Evolutionary conservation across 345 rosid species (phyloP), one percentile per base, ranked within the genome.

Genomic region (Lenwebbia sp.): DNA sequence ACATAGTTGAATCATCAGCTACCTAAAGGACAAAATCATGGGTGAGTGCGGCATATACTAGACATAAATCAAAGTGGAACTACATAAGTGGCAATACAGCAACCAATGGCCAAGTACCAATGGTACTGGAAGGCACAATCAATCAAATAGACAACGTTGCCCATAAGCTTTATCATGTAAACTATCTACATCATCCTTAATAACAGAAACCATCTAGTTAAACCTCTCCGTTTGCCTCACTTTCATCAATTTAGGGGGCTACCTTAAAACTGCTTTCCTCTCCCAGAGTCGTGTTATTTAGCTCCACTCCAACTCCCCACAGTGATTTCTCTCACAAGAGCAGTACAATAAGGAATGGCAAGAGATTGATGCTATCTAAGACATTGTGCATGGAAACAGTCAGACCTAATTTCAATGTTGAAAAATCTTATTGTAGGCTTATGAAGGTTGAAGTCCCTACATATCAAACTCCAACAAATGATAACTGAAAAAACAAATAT

Each of bases 1-100:
- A 97, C 89, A 97, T 91, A 83, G 97, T 96, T 86, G 99, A 94
- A 90, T 95, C 92, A 90, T 96, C 96, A 83, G 96, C 99, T 91
- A 93, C 99, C 99, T 96, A 87, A 41, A 85, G 85, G 84, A 81
- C n/a, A 86, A 87, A 85, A 85, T 85, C 21, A 85, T 70, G 47
- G 10, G 81, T 70, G 6, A 70, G 81, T 19, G 47, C 26, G 5
- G 54, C 84, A 30, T 49, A 30, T 26, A 54, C 7, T 54, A 30
- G 5, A 50, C 21, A 57, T 8, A 84, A 54, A 85, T 76, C 30
- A 21, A 53, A 76, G 51, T 44, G 12, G 57, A 53, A 52, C 57
- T 70, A 37, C 13, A 70, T 37, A 21, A 33, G 47, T 37, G 26
- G 23, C 40, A 70, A 37, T 9, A 70, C 7, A 70, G 81, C 47